Percentiles rank a stretch among this genome's conserved stretches.
Evolutionary conservation across 2,329 filamentous ascomycete genomes (phyloP).

Genomic region (Rachicladosporium sp.): DNA sequence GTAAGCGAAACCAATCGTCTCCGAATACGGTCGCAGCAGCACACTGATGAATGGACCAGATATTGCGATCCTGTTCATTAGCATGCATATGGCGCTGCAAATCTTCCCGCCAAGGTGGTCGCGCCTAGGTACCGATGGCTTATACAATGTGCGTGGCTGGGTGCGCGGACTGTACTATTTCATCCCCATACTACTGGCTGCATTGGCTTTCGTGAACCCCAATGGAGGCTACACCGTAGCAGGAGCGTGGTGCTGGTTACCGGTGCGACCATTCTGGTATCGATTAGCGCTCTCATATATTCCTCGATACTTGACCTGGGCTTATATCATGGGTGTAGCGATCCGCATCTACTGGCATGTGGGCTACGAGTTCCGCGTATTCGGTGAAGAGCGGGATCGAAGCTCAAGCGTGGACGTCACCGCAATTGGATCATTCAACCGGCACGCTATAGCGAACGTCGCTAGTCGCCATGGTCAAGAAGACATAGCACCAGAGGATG

Average conservation of each 20-base stretch:
- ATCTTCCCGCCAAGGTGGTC: conserved; percentile 46
- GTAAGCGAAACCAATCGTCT: conserved; percentile 5
- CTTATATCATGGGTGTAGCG: conserved; percentile 52
- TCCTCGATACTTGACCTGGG: conserved; percentile 58
- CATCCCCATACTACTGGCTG: conserved; percentile 45
- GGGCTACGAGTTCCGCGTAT: conserved; percentile 31
- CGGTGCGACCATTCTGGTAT: conserved; percentile 56
- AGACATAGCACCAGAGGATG: conserved; percentile 15
- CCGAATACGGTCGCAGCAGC: not conserved
- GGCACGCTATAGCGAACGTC: conserved; percentile 1
- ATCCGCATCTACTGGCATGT: conserved; percentile 60
- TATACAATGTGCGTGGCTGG: conserved; percentile 53
- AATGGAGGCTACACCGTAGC: conserved; percentile 46
- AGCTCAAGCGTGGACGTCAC: conserved; percentile 2
- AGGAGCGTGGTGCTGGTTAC: conserved; percentile 59
- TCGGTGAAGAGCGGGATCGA: conserved; percentile 19
- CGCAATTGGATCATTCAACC: conserved; percentile 1
- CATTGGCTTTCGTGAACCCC: conserved; percentile 50
- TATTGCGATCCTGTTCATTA: conserved; percentile 58
- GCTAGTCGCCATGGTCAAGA: conserved; percentile 7
- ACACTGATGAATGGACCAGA: conserved; percentile 33
- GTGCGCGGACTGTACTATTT: conserved; percentile 35
- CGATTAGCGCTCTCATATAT: conserved; percentile 58
- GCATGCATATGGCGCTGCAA: conserved; percentile 59
- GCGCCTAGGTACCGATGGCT: conserved; percentile 43